Base-by-base conservation (phyloP, 106 monocot genomes). In the Ottelia alismoides region DNA sequence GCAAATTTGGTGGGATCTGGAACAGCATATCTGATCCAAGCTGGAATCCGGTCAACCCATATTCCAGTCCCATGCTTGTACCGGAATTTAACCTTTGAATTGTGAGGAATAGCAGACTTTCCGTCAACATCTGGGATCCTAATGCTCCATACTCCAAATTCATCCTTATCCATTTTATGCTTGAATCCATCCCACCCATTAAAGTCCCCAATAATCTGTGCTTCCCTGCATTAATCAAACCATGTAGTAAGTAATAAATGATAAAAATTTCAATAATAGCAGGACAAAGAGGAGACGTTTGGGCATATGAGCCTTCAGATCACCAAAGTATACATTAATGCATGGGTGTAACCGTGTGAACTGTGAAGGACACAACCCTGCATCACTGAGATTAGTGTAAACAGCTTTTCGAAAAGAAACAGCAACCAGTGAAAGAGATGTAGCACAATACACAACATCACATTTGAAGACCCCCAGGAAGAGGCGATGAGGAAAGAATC, bases 41-140 rank as follows among this genome's bases (percentile, higher is more conserved):
- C 87, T 45, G 92, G 92, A 60, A 92, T 80, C 47, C 92, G 54
- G 49, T 92, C 92, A 61, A 80, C 76, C 92, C 92, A 92, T 47
- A 60, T 56, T 31, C 83, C 79, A 64, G 77, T 74, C 3, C 76
- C 72, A 62, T 87, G 76, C 47, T 83, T 83, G 66, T 87, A 92
- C 14, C 83, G 71, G 64, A 92, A 92, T 67, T 92, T 92, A 19
- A 92, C 80, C 63, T 60, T 83, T 24, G 92, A 92, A 72, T 72
- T 80, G 58, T 92, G 87, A 53, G 92, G 71, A 53, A 92, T 87
- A 3, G 61, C 64, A 32, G 92, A 65, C 35, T 74, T 68, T 20
- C 77, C 83, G 51, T 35, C 69, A 31, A 44, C 6, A 28, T 92
- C 70, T 16, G 73, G 77, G 57, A 92, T 75, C 28, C 51, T 75